A percentile compares a stretch with the other conserved stretches of the same genome.
These are phyloP conservation scores for Silene latifolia DNA, from an alignment of 148 eudicot genomes.

Conservation along the genomic window DNA sequence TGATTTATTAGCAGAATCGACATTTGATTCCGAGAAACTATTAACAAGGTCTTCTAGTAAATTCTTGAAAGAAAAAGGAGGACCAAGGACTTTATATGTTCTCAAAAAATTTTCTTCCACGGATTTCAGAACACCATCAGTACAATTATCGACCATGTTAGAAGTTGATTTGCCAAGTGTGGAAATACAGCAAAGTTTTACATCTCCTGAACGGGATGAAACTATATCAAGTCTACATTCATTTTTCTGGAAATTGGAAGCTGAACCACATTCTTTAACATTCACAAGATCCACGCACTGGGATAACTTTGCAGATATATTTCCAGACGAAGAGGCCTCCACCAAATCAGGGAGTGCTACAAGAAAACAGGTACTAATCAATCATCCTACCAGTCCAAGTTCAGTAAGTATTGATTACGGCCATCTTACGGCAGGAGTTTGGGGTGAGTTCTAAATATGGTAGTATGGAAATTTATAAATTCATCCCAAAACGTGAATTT, in stretches of 20 bases:
- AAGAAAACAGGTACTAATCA: constrained; percentile 14
- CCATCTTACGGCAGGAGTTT: background rate
- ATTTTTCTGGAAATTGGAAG: constrained; percentile 16
- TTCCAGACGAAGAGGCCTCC: constrained; percentile 34
- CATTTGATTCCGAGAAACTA: constrained; percentile 26
- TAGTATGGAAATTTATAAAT: too few species aligned
- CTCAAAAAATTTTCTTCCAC: constrained; percentile 43
- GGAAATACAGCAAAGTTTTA: constrained; percentile 40
- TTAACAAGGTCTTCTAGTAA: constrained; percentile 50
- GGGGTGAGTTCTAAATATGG: background rate
- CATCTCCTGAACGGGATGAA: constrained; percentile 47
- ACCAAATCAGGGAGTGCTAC: constrained; percentile 25
- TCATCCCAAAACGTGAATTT: background rate
- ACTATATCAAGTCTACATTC: constrained; percentile 40
- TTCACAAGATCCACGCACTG: constrained; percentile 20
- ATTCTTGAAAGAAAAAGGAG: constrained; percentile 33
- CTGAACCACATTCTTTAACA: constrained; percentile 15
- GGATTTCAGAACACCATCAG: constrained; percentile 40
- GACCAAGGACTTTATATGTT: constrained; percentile 26
- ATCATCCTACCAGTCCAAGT: background rate
- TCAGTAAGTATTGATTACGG: background rate
- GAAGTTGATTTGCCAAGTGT: constrained; percentile 15
- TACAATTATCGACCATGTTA: constrained; percentile 14
- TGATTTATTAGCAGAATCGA: constrained; percentile 14
- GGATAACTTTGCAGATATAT: constrained; percentile 19